A percentile compares a stretch with the other conserved stretches of the same genome.
phyloP scores from a whole-genome alignment of 139 green algal species.

The Chlorella sorokiniana region DNA sequence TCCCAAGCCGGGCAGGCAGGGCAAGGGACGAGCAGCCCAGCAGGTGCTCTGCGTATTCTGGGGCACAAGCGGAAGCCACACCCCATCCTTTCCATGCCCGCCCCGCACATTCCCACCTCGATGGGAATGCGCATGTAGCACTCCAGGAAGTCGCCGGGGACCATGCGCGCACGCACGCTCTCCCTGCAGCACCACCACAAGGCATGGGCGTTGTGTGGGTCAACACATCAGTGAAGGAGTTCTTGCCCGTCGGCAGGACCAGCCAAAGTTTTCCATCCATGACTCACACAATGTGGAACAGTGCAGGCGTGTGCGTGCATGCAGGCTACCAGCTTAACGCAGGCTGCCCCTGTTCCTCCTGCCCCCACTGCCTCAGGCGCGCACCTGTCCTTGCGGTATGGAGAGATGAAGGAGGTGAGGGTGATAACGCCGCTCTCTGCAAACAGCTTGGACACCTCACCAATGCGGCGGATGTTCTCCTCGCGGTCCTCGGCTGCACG shows the following conservation, averaged over 20 bases:
- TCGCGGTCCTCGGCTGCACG: slow-evolving; percentile 69
- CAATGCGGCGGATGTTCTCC: slow-evolving; percentile 96
- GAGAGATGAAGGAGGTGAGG: slow-evolving; percentile 94
- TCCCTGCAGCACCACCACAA: slow-evolving; percentile 1
- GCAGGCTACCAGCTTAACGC: not conserved
- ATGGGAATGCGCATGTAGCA: slow-evolving; percentile 93
- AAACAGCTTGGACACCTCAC: slow-evolving; percentile 95
- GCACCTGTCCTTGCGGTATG: slow-evolving; percentile 86
- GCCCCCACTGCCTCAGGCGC: not conserved
- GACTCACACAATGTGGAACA: too few relatives aligned
- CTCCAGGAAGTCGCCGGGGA: slow-evolving; percentile 82
- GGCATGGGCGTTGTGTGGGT: not conserved
- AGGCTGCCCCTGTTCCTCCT: not conserved
- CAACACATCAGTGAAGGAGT: not conserved
- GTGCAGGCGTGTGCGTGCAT: not conserved
- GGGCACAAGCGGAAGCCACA: not conserved
- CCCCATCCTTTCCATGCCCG: not conserved
- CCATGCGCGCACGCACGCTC: slow-evolving; percentile 14
- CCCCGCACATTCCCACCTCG: not conserved
- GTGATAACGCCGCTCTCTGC: slow-evolving; percentile 89
- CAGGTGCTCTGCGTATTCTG: not conserved
- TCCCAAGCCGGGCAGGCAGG: not conserved
- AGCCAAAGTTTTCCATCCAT: not conserved
- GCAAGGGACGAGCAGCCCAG: not conserved
- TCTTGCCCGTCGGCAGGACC: not conserved